Conservation (phyloP, 2,329 filamentous ascomycete genomes). For the Leptographium galeiforme region DNA sequence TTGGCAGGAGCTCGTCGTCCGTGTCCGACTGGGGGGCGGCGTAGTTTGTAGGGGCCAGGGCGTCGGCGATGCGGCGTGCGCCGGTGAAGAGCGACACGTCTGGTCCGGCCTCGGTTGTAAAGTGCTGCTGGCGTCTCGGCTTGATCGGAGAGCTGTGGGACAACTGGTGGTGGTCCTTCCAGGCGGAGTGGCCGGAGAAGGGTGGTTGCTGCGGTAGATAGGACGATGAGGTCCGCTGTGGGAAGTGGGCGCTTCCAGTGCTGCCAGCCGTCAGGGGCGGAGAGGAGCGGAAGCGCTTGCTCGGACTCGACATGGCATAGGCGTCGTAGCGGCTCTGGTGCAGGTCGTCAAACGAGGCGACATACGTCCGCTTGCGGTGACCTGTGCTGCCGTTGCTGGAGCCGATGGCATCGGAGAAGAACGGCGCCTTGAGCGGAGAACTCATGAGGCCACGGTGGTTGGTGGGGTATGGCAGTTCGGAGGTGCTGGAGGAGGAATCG, state of each 20-base stretch:
- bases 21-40: constrained; percentile 56
- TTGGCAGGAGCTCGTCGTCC: constrained; percentile 68
- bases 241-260: constrained; percentile 44
- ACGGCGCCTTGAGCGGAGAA: constrained; percentile 67
- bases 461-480: constrained; percentile 59
- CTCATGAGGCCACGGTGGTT: constrained; percentile 52
- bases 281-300: constrained; percentile 58
- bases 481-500: constrained; percentile 75
- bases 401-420: constrained; percentile 73
- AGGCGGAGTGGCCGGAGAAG: constrained; percentile 39
- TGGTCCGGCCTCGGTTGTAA: constrained; percentile 56
- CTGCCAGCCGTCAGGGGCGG: constrained; percentile 50
- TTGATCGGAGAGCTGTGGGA: constrained; percentile 81
- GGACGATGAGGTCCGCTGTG: constrained; percentile 36
- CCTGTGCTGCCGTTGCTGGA: constrained; percentile 55
- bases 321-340: constrained; percentile 2
- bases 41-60: constrained; percentile 43
- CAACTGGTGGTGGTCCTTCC: constrained; percentile 70
- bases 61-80: constrained; percentile 52
- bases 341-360: constrained; percentile 40
- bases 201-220: constrained; percentile 20
- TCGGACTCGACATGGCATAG: constrained; percentile 36
- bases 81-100: constrained; percentile 70
- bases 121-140: constrained; percentile 59
- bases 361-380: constrained; percentile 51